phyloP scores from a whole-genome alignment of 2,329 filamentous ascomycete species.

The Phialophora tarda region DNA sequence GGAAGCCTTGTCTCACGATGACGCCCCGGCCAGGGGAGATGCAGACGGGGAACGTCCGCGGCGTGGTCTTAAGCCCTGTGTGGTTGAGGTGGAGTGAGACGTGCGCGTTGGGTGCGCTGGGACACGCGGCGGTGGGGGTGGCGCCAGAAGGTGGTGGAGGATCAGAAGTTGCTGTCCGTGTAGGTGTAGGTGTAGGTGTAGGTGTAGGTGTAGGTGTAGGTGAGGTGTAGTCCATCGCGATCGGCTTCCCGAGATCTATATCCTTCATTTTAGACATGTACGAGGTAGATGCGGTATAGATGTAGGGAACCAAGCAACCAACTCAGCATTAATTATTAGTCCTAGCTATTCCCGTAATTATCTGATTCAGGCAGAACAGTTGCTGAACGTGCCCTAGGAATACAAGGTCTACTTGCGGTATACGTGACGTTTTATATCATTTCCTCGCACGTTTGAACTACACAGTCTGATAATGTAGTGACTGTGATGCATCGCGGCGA shows the following conservation, averaged over 20 bases:
- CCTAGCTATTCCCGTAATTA: too few species aligned
- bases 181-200: background rate
- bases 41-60: background rate
- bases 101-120: background rate
- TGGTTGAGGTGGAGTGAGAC: background rate
- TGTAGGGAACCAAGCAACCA: too few species aligned
- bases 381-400: too few species aligned
- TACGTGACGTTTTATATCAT: too few species aligned
- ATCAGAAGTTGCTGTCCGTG: background rate
- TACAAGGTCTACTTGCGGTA: too few species aligned
- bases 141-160: background rate
- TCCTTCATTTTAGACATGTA: too few species aligned
- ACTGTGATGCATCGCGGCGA: too few species aligned
- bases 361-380: too few species aligned
- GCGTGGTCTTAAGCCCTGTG: background rate
- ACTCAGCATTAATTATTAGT: too few species aligned
- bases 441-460: too few species aligned
- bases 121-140: background rate
- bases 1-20: background rate
- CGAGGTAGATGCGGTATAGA: too few species aligned
- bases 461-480: too few species aligned
- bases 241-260: background rate
- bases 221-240: background rate
- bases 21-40: background rate
- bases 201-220: background rate